phyloP scores from a whole-genome alignment of 2,329 filamentous ascomycete species.

The Diaporthe ampelina region DNA sequence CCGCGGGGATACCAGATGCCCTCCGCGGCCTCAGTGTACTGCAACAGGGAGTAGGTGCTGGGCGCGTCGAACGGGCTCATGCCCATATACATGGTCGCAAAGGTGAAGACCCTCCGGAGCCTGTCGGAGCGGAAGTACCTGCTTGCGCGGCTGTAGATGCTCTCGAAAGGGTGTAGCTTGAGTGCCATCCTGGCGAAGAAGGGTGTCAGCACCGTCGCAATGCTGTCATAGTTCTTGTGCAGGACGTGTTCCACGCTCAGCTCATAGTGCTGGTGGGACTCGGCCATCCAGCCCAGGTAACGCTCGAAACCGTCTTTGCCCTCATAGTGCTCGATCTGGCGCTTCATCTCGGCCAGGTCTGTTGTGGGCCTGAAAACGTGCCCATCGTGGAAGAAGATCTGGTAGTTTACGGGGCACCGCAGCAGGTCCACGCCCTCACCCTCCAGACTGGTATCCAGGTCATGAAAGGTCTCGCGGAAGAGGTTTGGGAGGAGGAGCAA shows the following conservation, averaged over 20 bases:
- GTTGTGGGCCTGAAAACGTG: conserved; percentile 74
- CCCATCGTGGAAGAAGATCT: conserved; percentile 79
- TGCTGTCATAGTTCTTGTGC: conserved; percentile 74
- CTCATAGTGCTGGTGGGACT: conserved; percentile 79
- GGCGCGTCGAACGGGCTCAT: conserved; percentile 85
- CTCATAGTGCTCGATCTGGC: conserved; percentile 79
- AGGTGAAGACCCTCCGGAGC: conserved; percentile 79
- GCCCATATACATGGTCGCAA: conserved; percentile 87
- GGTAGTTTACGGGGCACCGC: conserved; percentile 83
- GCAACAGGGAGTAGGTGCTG: conserved; percentile 79
- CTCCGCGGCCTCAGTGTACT: conserved; percentile 82
- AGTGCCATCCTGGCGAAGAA: conserved; percentile 72
- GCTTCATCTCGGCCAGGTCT: conserved; percentile 79
- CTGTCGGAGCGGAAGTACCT: conserved; percentile 80
- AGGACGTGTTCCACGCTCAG: conserved; percentile 76
- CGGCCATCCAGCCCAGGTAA: conserved; percentile 76
- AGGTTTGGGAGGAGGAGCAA: conserved; percentile 79
- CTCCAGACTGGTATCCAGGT: conserved; percentile 76
- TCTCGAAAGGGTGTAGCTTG: conserved; percentile 77
- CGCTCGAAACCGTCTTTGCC: conserved; percentile 78
- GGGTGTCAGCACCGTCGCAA: conserved; percentile 69
- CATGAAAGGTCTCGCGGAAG: conserved; percentile 77
- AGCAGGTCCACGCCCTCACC: conserved; percentile 76
- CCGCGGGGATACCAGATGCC: conserved; percentile 83
- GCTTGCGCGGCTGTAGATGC: conserved; percentile 74